Evolutionary conservation across 495 filamentous ascomycete species (phyloP).

Genomic region (Clohesyomyces aquaticus): DNA sequence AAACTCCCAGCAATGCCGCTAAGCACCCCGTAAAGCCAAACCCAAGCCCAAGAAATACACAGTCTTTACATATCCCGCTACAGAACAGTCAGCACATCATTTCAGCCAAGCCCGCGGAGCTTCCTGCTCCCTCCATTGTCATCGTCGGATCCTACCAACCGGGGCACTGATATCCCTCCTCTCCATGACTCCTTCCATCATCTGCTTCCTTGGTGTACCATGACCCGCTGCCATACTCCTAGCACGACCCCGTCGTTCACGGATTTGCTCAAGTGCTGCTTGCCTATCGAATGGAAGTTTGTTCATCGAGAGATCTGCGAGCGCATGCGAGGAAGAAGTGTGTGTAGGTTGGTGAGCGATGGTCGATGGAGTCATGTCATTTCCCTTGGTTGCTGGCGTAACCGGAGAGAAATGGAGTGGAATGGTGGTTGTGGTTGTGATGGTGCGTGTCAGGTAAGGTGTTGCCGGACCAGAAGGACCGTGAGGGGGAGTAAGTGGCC

Average conservation of each 20-base stretch:
- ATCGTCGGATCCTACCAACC: constrained; percentile 26
- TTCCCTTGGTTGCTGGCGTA: constrained; percentile 27
- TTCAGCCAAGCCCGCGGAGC: background rate
- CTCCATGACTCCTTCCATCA: constrained; percentile 44
- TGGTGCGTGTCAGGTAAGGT: constrained; percentile 41
- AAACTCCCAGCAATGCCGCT: constrained; percentile 38
- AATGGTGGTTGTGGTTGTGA: constrained; percentile 51
- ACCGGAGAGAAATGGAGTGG: constrained; percentile 49
- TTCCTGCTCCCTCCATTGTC: constrained; percentile 17
- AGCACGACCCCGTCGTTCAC: constrained; percentile 47
- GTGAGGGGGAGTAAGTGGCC: constrained; percentile 33
- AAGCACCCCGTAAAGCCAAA: constrained; percentile 8
- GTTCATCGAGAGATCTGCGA: constrained; percentile 30
- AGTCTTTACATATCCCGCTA: constrained; percentile 9
- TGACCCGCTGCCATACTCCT: constrained; percentile 47
- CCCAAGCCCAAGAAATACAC: background rate
- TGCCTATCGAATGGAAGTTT: constrained; percentile 45
- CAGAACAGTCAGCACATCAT: constrained; percentile 14
- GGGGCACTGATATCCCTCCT: constrained; percentile 51
- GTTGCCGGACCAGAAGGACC: constrained; percentile 35
- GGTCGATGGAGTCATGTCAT: constrained; percentile 35
- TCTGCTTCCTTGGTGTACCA: constrained; percentile 47
- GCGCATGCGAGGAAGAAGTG: constrained; percentile 19
- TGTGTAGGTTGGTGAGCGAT: constrained; percentile 32
- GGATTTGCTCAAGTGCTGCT: constrained; percentile 48